phyloP scores from a whole-genome alignment of 2,329 filamentous ascomycete species.

The Colletotrichum spinosum region DNA sequence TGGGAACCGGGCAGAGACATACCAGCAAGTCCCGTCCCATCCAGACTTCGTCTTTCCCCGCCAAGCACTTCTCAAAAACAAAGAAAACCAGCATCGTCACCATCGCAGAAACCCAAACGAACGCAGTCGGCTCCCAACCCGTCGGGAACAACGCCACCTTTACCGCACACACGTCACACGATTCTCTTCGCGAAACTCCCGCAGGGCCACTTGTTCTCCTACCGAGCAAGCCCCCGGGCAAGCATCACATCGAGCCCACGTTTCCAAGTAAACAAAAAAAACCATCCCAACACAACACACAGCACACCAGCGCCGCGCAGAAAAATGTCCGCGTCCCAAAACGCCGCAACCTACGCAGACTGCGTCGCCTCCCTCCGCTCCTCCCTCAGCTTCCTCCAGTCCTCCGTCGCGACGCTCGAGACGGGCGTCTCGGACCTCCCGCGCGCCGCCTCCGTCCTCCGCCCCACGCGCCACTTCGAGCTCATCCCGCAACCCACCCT shows the following conservation, averaged over 20 bases:
- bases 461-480: constrained; percentile 81
- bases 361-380: constrained; percentile 70
- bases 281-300: neutral
- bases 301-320: neutral
- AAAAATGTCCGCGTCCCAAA: constrained; percentile 16
- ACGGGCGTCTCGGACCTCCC: constrained; percentile 69
- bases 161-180: too few species aligned
- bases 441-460: constrained; percentile 63
- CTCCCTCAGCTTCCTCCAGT: constrained; percentile 71
- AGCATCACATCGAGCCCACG: neutral
- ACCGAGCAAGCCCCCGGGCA: neutral
- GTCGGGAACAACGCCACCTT: too few species aligned
- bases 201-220: too few species aligned
- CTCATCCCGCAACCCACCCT: constrained; percentile 88
- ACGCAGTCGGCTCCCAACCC: too few species aligned
- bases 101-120: neutral
- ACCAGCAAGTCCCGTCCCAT: neutral
- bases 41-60: neutral
- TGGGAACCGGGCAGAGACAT: constrained; percentile 12
- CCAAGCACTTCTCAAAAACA: constrained; percentile 5
- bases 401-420: constrained; percentile 68
- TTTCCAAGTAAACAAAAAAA: neutral
- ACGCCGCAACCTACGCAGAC: constrained; percentile 58
- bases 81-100: constrained; percentile 9
- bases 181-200: too few species aligned